Evolutionary conservation across 2,329 filamentous ascomycete genomes (phyloP), one percentile per base, ranked within the genome.

Genomic region (Helotiales sp.): DNA sequence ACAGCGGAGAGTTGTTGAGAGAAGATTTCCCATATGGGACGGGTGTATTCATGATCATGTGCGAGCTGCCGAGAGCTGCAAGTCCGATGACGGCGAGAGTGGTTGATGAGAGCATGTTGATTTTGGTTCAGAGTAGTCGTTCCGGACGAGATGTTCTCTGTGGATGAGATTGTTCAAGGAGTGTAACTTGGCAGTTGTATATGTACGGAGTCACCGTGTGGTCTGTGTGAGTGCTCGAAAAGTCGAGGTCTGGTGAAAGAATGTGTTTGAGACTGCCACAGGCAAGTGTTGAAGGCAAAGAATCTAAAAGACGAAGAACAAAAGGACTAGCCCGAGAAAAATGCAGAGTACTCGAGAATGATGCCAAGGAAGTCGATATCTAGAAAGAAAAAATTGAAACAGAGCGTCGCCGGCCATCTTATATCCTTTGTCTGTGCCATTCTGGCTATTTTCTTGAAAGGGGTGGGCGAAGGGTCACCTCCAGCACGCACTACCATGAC

Each of bases 41-140:
- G 0, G 96, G 95, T 8, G 81, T 83, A 61, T 75, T 80, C 84
- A 98, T 90, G 47, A 86, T 81, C 84, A 97, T 91, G 79, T 98
- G 96, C 50, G 91, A 93, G 59, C 87, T 85, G 73, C 84, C 86
- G 63, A 86, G 73, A 68, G 87, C 80, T 72, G 85, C 84, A 75
- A 93, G 78, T 76, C 87, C 85, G 67, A 86, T 72, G 72, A 83
- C 82, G 75, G 86, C 78, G 69, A 87, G 75, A 71, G 83, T 77
- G 74, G 81, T 76, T 74, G 87, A 86, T 75, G 79, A 86, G 81
- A 83, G 81, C 75, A 79, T 85, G 73, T 75, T 78, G 75, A 71
- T 67, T 47, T 26, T 64, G 40, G 20, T 34, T 50, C 61, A 67
- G 61, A 70, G 61, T 69, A 45, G 57, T 72, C 69, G 74, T 76